These are phyloP conservation scores for Trypanosoma congolense DNA, from an alignment of 208 protist species.

Conservation along the genomic window DNA sequence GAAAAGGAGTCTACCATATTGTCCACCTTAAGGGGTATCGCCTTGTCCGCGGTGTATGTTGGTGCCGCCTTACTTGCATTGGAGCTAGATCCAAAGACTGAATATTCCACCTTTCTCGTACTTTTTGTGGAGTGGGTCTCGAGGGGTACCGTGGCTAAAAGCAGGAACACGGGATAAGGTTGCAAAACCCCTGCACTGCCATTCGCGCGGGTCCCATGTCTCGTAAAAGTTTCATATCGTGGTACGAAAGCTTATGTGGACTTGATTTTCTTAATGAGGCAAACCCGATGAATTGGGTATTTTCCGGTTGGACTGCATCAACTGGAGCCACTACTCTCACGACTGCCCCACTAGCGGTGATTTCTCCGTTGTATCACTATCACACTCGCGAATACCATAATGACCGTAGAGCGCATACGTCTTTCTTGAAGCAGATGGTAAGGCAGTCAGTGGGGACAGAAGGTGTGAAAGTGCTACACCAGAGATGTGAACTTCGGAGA, in stretches of 20 bases:
- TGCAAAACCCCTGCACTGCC: not conserved
- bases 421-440: slow-evolving; percentile 15
- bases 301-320: not conserved
- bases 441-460: slow-evolving; percentile 27
- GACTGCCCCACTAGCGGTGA: slow-evolving; percentile 25
- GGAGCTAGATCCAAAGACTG: slow-evolving; percentile 23
- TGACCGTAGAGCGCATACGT: slow-evolving; percentile 36
- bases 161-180: slow-evolving; percentile 21
- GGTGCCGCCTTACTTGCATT: not conserved
- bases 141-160: slow-evolving; percentile 34
- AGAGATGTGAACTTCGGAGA: slow-evolving; percentile 38
- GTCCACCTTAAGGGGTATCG: slow-evolving; percentile 42
- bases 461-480: slow-evolving; percentile 44
- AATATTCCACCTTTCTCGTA: slow-evolving; percentile 40
- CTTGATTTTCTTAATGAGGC: slow-evolving; percentile 35
- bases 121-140: slow-evolving; percentile 3
- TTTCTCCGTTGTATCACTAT: slow-evolving; percentile 33
- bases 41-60: slow-evolving; percentile 8
- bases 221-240: slow-evolving; percentile 26
- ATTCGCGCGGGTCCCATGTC: slow-evolving; percentile 5
- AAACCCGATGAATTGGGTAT: slow-evolving; percentile 24
- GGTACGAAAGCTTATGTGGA: slow-evolving; percentile 58
- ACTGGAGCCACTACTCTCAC: slow-evolving; percentile 26
- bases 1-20: slow-evolving; percentile 57
- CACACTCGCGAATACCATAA: slow-evolving; percentile 19